phyloP scores from a whole-genome alignment of 2,329 filamentous ascomycete species.

The Colletotrichum musae region DNA sequence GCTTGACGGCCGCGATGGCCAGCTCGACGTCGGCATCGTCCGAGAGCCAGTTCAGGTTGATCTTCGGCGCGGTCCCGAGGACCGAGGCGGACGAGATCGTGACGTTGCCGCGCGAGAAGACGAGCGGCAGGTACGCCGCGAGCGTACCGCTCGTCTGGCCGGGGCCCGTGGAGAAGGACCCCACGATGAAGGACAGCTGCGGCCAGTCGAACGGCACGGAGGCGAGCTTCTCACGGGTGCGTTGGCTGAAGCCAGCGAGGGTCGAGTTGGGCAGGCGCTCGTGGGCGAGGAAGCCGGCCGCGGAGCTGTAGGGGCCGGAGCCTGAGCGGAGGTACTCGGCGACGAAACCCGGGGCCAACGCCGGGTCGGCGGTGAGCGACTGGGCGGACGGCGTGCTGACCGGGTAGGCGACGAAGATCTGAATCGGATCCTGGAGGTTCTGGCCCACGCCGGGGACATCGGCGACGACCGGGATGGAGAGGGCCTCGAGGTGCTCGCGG shows the following conservation, averaged over 20 bases:
- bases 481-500: slow-evolving; percentile 52
- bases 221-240: slow-evolving; percentile 15
- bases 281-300: slow-evolving; percentile 32
- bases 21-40: slow-evolving; percentile 60
- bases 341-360: background rate
- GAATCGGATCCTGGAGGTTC: slow-evolving; percentile 84
- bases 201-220: slow-evolving; percentile 32
- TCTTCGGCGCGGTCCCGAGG: slow-evolving; percentile 52
- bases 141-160: slow-evolving; percentile 46
- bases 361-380: slow-evolving; percentile 28
- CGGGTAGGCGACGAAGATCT: slow-evolving; percentile 51
- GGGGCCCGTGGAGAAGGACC: slow-evolving; percentile 16
- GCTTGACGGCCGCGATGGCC: slow-evolving; percentile 58
- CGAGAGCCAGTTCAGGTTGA: slow-evolving; percentile 63
- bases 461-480: slow-evolving; percentile 59
- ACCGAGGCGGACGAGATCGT: slow-evolving; percentile 55
- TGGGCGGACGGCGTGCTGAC: slow-evolving; percentile 28
- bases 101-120: slow-evolving; percentile 58
- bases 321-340: slow-evolving; percentile 30
- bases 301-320: slow-evolving; percentile 33
- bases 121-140: slow-evolving; percentile 50
- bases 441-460: slow-evolving; percentile 82
- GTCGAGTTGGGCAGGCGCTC: slow-evolving; percentile 31
- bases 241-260: slow-evolving; percentile 20
- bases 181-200: slow-evolving; percentile 25